These are phyloP conservation scores for Neodidymelliopsis sp. DNA, from an alignment of 2,329 filamentous ascomycete genomes.

Conservation along the genomic window DNA sequence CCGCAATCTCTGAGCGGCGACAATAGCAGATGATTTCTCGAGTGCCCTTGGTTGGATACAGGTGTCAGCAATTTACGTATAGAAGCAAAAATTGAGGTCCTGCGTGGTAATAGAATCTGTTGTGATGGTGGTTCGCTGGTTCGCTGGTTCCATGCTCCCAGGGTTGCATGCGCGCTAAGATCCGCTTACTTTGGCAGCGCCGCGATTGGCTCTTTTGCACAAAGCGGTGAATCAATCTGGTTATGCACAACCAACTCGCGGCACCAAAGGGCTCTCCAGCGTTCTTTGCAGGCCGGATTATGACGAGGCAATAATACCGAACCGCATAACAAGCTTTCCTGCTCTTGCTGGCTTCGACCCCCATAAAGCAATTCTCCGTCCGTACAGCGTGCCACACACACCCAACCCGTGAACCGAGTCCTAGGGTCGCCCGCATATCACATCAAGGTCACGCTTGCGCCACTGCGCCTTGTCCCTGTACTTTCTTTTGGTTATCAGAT, in stretches of 20 bases:
- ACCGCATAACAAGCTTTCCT: constrained; percentile 26
- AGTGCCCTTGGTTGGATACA: neutral
- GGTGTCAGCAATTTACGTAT: neutral
- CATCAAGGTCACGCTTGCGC: constrained; percentile 37
- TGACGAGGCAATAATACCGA: constrained; percentile 28
- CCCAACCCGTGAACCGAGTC: constrained; percentile 24
- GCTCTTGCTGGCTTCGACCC: constrained; percentile 23
- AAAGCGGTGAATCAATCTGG: constrained; percentile 18
- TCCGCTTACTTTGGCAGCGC: constrained; percentile 32
- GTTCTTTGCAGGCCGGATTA: constrained; percentile 23
- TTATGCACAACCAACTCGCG: constrained; percentile 11
- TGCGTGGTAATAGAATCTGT: neutral
- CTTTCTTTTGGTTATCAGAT: constrained; percentile 23
- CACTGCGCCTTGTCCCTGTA: constrained; percentile 22
- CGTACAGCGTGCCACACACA: constrained; percentile 25
- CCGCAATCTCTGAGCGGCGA: neutral
- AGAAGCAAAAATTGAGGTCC: neutral
- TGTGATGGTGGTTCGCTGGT: constrained; percentile 12
- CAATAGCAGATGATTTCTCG: neutral
- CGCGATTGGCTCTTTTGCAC: constrained; percentile 28
- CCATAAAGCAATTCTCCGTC: constrained; percentile 28
- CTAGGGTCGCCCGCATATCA: constrained; percentile 29
- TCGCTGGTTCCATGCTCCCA: constrained; percentile 6
- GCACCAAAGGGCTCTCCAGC: constrained; percentile 28
- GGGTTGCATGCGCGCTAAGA: constrained; percentile 22